Conservation (phyloP, 2,329 filamentous ascomycete species). For the Penicillium sp. region DNA sequence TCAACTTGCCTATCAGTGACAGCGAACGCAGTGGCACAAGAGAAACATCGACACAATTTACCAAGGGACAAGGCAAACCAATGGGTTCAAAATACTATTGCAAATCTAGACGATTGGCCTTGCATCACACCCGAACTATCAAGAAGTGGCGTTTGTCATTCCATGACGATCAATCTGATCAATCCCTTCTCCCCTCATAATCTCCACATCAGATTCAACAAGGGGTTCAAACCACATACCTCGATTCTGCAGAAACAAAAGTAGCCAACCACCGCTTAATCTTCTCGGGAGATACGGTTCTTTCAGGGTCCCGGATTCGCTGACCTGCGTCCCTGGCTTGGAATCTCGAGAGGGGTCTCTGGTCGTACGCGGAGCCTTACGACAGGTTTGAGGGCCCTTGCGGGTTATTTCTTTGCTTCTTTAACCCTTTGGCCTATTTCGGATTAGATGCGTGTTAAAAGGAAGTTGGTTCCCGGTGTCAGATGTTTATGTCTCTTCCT, state of each 20-base stretch:
- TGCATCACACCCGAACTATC: conserved; percentile 22
- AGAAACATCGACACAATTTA: not conserved
- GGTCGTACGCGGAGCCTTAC: conserved; percentile 13
- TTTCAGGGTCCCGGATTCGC: not conserved
- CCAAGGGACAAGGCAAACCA: not conserved
- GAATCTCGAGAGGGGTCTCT: conserved; percentile 1
- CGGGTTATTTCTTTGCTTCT: conserved; percentile 4
- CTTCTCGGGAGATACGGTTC: not conserved
- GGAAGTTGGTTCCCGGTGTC: not conserved
- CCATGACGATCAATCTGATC: conserved; percentile 14
- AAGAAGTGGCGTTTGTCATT: conserved; percentile 11
- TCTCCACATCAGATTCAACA: conserved; percentile 8
- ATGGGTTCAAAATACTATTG: not conserved
- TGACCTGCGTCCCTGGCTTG: conserved; percentile 6
- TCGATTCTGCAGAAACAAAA: not conserved
- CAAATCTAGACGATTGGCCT: conserved; percentile 15
- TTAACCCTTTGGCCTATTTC: conserved; percentile 7
- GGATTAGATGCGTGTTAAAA: not conserved
- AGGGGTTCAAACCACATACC: conserved; percentile 18
- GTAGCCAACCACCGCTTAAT: conserved; percentile 9
- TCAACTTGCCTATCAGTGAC: not conserved
- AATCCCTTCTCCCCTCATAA: conserved; percentile 12
- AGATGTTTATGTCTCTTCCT: not conserved
- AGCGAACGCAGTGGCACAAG: not conserved
- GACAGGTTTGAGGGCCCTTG: conserved; percentile 16